Base-by-base conservation (phyloP, 768 basidiomycete genomes). In the Tubosaeta brunneosetosa region DNA sequence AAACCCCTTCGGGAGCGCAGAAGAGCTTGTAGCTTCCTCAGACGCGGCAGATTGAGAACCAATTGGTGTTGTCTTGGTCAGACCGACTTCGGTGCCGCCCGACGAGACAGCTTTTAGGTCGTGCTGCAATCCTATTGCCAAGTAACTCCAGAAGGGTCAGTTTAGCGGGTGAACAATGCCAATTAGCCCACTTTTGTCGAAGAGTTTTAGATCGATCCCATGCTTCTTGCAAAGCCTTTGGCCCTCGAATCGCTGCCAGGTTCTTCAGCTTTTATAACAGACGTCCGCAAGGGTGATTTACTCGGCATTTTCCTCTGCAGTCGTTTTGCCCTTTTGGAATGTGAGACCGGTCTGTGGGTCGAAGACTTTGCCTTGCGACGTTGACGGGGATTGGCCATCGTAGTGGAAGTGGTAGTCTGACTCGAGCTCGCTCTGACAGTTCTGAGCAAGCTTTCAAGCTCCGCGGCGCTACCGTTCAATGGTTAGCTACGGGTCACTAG, bases 351-450 rank as follows among this genome's bases (percentile, higher is more conserved):
- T 58, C 75, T 84, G 68, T 91, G 78, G n/a, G 82, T 75, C 16
- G 84, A 82, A 25, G 93, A 94, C 40, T 86, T 83, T 19, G 80
- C 69, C 74, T 97, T 98, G 61, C 85, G 81, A 55, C 94, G 81
- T 71, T 98, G 95, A 51, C 94, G 84, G 59, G 94, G 94, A 69
- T 97, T 97, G 50, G 85, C 92, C 94, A 98, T 97, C 19, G 38
- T 36, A 22, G 17, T n/a, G n/a, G n/a, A n/a, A n/a, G n/a, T n/a
- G n/a, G n/a, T 3, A 13, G 31, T 43, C 22, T 43, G 14, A 32
- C 17, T 14, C 31, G 37, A 17, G 16, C 7, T 19, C 26, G 29
- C 11, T 3, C 22, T 11, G 25, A 42, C 22, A 40, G 34, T 36
- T 42, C 41, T 1, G 44, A 45, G 22, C 19, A 1, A 16, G 3